phyloP scores from a whole-genome alignment of 768 basidiomycete species.

The Podaxis carcinomalis region DNA sequence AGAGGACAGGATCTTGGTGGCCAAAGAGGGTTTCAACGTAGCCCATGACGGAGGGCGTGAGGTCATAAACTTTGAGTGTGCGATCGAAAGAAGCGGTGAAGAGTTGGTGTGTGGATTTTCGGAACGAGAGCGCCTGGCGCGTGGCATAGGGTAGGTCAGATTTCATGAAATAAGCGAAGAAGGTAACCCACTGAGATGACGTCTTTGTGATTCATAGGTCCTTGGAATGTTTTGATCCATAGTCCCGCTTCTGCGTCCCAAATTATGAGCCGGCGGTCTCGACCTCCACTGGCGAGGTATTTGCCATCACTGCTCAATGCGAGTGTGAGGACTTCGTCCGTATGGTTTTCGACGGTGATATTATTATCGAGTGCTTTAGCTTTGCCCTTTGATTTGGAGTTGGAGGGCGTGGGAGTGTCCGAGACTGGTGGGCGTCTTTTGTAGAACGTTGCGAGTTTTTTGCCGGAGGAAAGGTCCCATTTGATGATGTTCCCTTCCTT shows the following conservation, averaged over 20 bases:
- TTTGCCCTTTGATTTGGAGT: slow-evolving; percentile 34
- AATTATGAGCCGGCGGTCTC: slow-evolving; percentile 75
- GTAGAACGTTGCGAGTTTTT: slow-evolving; percentile 52
- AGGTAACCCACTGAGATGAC: slow-evolving; percentile 28
- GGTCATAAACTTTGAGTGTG: slow-evolving; percentile 84
- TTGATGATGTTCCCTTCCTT: slow-evolving; percentile 91
- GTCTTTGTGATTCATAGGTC: slow-evolving; percentile 63
- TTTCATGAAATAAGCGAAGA: slow-evolving; percentile 1
- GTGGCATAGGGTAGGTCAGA: slow-evolving; percentile 2
- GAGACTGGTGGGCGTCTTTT: slow-evolving; percentile 44
- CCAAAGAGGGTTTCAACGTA: slow-evolving; percentile 97
- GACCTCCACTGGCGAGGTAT: slow-evolving; percentile 82
- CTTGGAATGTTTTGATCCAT: slow-evolving; percentile 82
- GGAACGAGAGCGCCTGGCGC: slow-evolving; percentile 62
- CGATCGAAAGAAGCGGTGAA: slow-evolving; percentile 83
- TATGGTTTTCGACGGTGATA: slow-evolving; percentile 65
- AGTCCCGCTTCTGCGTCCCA: slow-evolving; percentile 77
- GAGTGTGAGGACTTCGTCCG: slow-evolving; percentile 78
- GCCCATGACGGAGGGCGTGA: slow-evolving; percentile 68
- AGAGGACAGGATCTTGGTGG: slow-evolving; percentile 85
- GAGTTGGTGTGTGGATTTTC: slow-evolving; percentile 70
- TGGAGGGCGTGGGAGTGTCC: neutral
- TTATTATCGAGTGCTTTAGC: slow-evolving; percentile 51
- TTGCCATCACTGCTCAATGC: slow-evolving; percentile 84
- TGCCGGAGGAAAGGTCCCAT: slow-evolving; percentile 71